Percentiles rank a stretch among this genome's conserved stretches.
These are phyloP conservation scores for Kodamaea suecica DNA, from an alignment of 1,139 yeast genomes.

Conservation along the genomic window DNA sequence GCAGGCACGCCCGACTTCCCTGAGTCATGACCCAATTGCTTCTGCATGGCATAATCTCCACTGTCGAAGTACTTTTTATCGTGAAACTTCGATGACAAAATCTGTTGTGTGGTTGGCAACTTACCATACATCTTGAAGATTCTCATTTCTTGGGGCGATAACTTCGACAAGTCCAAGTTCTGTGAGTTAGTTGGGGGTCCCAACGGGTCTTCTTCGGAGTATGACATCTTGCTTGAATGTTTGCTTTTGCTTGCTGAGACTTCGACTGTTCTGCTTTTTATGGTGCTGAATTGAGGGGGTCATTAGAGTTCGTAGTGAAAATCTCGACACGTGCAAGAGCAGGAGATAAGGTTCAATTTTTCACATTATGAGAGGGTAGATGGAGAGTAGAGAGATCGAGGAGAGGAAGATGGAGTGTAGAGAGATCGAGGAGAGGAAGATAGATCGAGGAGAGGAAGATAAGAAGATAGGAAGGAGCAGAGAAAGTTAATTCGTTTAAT, in stretches of 20 bases:
- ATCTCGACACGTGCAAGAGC: too few species aligned
- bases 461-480: too few species aligned
- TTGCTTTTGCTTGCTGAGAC: neutral
- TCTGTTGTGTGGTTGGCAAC: constrained; percentile 81
- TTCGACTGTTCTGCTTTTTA: too few species aligned
- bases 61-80: constrained; percentile 95
- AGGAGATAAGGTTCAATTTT: neutral
- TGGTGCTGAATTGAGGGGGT: neutral
- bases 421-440: too few species aligned
- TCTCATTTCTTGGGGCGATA: constrained; percentile 66
- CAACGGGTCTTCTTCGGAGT: constrained; percentile 44
- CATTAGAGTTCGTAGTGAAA: neutral
- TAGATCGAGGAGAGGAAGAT: too few species aligned
- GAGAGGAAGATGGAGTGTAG: too few species aligned
- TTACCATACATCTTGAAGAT: constrained; percentile 82
- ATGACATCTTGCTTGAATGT: constrained; percentile 5
- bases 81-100: constrained; percentile 72
- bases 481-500: too few species aligned
- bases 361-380: too few species aligned
- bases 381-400: too few species aligned
- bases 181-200: constrained; percentile 46
- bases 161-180: constrained; percentile 52
- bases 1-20: constrained; percentile 26
- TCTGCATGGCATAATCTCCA: constrained; percentile 94
- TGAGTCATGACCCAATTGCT: constrained; percentile 40